phyloP scores from a whole-genome alignment of 441 rosid species.

The Erodium chrysanthum region DNA sequence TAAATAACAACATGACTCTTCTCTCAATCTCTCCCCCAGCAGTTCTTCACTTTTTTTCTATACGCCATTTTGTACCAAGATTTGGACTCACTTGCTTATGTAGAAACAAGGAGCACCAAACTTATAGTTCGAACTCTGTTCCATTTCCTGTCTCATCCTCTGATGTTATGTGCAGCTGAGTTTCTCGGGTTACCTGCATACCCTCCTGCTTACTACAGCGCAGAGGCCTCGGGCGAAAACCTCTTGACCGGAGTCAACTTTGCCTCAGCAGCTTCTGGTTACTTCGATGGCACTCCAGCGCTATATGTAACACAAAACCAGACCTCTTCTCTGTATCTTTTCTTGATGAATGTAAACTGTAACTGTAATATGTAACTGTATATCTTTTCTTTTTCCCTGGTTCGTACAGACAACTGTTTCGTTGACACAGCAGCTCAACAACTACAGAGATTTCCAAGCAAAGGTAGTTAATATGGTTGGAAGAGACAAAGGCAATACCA shows the following conservation, averaged over 20 bases:
- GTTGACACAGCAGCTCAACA: slow-evolving; percentile 59
- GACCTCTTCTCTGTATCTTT: background rate
- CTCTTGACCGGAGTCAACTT: slow-evolving; percentile 73
- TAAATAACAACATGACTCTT: slow-evolving; percentile 14
- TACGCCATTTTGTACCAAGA: too few relatives aligned
- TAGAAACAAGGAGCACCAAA: too few relatives aligned
- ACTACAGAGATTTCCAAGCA: slow-evolving; percentile 63
- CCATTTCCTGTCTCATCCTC: background rate
- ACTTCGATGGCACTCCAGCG: slow-evolving; percentile 55
- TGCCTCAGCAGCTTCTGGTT: slow-evolving; percentile 88
- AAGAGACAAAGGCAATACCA: slow-evolving; percentile 30
- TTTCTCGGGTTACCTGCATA: slow-evolving; percentile 72
- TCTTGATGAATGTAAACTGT: slow-evolving; percentile 11
- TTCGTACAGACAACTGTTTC: slow-evolving; percentile 56
- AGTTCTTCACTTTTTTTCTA: too few relatives aligned
- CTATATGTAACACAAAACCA: slow-evolving; percentile 43
- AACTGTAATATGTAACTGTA: too few relatives aligned
- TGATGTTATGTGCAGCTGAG: slow-evolving; percentile 49
- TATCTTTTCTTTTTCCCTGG: slow-evolving; percentile 8
- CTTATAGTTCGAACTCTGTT: too few relatives aligned
- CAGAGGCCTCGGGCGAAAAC: slow-evolving; percentile 44
- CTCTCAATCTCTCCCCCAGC: too few relatives aligned
- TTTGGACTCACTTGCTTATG: too few relatives aligned
- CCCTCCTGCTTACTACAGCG: slow-evolving; percentile 77
- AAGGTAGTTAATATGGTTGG: slow-evolving; percentile 43